Conservation (phyloP, 371 early-diverging fungal genomes). For the Lichtheimia ramosa region DNA sequence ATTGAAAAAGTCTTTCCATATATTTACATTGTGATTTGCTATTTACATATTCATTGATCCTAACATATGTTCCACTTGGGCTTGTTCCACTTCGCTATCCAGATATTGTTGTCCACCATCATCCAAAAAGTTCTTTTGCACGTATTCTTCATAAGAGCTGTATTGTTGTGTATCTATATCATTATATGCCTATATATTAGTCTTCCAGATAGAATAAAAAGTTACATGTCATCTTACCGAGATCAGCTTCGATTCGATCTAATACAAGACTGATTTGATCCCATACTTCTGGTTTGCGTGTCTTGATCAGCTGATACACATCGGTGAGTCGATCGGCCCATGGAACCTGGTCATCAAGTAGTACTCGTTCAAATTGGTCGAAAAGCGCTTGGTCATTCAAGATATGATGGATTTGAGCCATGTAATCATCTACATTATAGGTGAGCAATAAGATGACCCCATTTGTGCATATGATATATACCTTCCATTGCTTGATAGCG, state of each 20-base stretch:
- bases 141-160: constrained; percentile 38
- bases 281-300: constrained; percentile 14
- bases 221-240: background rate
- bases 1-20: too few species aligned
- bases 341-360: background rate
- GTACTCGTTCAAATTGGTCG: background rate
- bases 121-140: constrained; percentile 39
- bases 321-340: constrained; percentile 6
- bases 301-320: constrained; percentile 4
- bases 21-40: too few species aligned
- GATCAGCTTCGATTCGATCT: constrained; percentile 3
- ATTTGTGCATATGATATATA: background rate
- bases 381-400: background rate
- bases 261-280: constrained; percentile 4
- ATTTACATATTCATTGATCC: constrained; percentile 5
- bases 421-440: background rate
- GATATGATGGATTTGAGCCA: background rate
- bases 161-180: constrained; percentile 23
- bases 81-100: constrained; percentile 36
- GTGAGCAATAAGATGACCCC: background rate
- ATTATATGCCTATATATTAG: background rate
- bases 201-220: background rate
- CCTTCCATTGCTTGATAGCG: background rate
- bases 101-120: constrained; percentile 36
- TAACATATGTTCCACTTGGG: constrained; percentile 36